Evolutionary conservation across 345 rosid species (phyloP), one percentile per base, ranked within the genome.

Genomic region (Durio zibethinus): DNA sequence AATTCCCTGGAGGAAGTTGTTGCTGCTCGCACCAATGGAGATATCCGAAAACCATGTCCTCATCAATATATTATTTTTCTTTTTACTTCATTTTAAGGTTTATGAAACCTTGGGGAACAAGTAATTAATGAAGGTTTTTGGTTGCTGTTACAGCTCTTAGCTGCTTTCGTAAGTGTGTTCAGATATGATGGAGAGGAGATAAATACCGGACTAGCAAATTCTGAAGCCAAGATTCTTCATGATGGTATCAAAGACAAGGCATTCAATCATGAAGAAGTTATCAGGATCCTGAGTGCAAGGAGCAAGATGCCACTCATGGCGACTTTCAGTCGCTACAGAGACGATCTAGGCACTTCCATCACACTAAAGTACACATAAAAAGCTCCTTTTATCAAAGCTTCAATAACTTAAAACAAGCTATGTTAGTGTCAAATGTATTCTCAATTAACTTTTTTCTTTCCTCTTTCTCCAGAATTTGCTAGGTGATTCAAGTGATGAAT

Each of bases 1-100:
- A 87, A 21, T 53, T 90, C 97, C 59, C 27, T 91, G 80, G 97
- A 91, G 68, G 97, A 91, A 84, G 93, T 88, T 62, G 88, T 90
- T 10, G 92, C 92, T 4, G 85, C 89, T 16, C 89, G 84, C 63
- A 90, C 90, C 79, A 38, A 79, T 1, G 91, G 91, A 1, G 92
- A 91, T 52, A 27, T 81, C 50, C 87, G 90, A 73, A 87, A 85
- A 92, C 93, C 74, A 83, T 1, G 85, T 71, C 18, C 33, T 15
- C 8, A 14, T 27, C 12, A 2, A 12, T 27, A 53, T 27, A 18
- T 67, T 38, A 1, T 47, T 35, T 27, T 1, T 52, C 11, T 27
- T 5, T 40, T 15, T 43, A 10, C 36, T 53, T 64, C 16, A 9
- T 18, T 29, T 23, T 27, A 15, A 29, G 43, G 5, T 74, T 53